Base-by-base conservation (phyloP, 768 basidiomycete species). In the Boletus vermiculosoides region DNA sequence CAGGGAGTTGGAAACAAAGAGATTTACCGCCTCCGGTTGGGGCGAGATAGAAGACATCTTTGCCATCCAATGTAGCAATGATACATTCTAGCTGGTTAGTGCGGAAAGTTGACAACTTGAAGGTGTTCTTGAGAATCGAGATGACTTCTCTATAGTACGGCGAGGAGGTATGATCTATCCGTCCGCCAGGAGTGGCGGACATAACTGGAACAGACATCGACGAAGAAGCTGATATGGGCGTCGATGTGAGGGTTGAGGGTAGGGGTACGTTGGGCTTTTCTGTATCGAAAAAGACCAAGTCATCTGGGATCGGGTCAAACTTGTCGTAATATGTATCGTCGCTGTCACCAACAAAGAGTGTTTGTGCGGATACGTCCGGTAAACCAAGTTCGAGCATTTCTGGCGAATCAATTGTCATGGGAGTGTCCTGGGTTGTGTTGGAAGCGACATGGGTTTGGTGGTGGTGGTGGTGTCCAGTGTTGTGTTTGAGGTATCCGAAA, bases 11-110 rank as follows among this genome's bases (percentile, higher is more conserved):
- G 71, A 87, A 94, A 63, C 89, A 93, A 39, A 94, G 76, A 64
- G 88, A 90, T 74, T 95, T 94, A 1, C 93, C 93, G 5, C 94
- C 94, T 36, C 94, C 94, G 1, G 97, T 99, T 1, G 97, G 97
- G 85, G 98, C 95, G 9, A 98, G 80, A 18, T 98, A 92, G 62
- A 98, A 94, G 18, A 93, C 92, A 66, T 98, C 96, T 53, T 78
- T 82, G 9, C 89, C 93, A 2, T 79, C 77, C 71, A 99, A 75
- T 0, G 90, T 85, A 16, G 88, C 88, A 44, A 83, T 81, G 60
- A 98, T 90, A 2, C 91, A 93, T 65, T 90, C 87, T 40, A 94
- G 79, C 67, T 98, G 97, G 71, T 98, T 90, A 15, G 71, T 73
- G 34, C 96, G 83, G 71, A 98, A 98, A 1, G 68, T 64, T 0